Evolutionary conservation across 345 rosid species (phyloP).

Genomic region (Eucalyptus victrix): DNA sequence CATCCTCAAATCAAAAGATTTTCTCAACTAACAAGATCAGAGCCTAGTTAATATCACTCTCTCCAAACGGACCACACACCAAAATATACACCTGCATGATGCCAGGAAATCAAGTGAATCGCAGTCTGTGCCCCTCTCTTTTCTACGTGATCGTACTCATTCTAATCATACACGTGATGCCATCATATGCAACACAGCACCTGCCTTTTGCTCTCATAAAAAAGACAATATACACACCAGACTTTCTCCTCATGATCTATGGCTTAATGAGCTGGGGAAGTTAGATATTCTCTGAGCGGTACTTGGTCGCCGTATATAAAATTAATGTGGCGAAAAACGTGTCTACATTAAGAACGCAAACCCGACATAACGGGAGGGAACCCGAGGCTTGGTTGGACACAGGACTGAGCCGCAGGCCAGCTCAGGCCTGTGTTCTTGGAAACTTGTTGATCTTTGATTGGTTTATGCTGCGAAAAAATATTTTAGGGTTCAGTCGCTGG

Average conservation of each 20-base stretch:
- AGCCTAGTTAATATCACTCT: background rate
- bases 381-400: background rate
- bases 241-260: background rate
- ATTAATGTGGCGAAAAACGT: background rate
- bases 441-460: background rate
- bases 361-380: background rate
- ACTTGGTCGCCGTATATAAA: background rate
- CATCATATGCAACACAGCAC: background rate
- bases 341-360: background rate
- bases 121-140: background rate
- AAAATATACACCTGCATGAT: background rate
- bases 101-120: background rate
- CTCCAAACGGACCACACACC: background rate
- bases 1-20: background rate
- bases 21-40: background rate
- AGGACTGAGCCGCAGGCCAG: background rate
- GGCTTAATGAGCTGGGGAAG: background rate
- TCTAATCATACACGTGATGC: background rate
- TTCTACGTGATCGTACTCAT: background rate
- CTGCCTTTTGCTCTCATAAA: background rate
- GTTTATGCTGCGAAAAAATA: background rate
- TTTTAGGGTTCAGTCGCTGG: background rate
- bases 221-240: background rate
- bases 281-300: background rate
- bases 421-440: background rate